phyloP scores from a whole-genome alignment of 306 rosid genomes.

The Acacia confusa region DNA sequence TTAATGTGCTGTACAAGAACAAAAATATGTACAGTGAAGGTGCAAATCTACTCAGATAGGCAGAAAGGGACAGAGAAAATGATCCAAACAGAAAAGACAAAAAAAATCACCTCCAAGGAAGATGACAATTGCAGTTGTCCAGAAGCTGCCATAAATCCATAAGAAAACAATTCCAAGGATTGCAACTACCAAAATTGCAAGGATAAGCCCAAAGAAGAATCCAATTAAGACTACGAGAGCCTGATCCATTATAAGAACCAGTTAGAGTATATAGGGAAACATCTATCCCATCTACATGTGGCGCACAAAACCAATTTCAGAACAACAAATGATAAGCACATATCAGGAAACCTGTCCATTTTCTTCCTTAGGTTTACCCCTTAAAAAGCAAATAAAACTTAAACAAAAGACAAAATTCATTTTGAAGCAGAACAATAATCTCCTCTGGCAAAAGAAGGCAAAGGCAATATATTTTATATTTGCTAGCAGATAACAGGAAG shows the following conservation, averaged over 20 bases:
- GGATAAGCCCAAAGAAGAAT: conserved; percentile 60
- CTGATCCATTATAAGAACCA: conserved; percentile 47
- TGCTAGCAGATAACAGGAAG: no score
- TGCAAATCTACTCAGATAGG: not conserved
- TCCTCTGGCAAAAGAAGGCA: no score
- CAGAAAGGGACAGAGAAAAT: conserved; percentile 9
- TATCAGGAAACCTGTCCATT: no score
- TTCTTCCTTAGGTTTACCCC: no score
- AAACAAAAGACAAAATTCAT: no score
- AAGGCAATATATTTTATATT: no score
- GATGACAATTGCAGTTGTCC: conserved; percentile 75
- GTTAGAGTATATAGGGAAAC: conserved; percentile 25
- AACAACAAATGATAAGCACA: not conserved
- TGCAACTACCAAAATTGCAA: conserved; percentile 72
- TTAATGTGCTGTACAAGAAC: not conserved
- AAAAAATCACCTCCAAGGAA: conserved; percentile 81
- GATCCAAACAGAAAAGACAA: conserved; percentile 27
- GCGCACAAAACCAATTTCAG: conserved; percentile 27
- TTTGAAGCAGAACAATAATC: no score
- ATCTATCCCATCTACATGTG: not conserved
- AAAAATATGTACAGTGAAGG: conserved; percentile 9
- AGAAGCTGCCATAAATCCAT: conserved; percentile 97
- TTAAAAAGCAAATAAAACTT: no score
- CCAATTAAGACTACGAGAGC: conserved; percentile 68
- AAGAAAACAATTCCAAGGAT: conserved; percentile 66